phyloP scores from a whole-genome alignment of 768 basidiomycete species.

The Clavulina sp. region DNA sequence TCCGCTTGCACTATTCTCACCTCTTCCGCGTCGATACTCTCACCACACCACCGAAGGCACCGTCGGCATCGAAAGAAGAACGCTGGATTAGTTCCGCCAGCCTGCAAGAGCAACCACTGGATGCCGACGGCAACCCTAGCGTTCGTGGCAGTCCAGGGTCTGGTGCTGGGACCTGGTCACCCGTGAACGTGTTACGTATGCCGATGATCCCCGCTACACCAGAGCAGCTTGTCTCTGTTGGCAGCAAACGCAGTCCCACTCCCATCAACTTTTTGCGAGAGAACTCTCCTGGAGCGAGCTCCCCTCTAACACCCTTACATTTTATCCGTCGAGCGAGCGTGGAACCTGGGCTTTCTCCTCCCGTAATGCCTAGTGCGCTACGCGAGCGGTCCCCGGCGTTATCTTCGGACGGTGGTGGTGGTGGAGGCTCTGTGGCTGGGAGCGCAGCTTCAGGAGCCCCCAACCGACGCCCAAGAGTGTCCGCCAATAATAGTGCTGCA shows the following conservation, averaged over 20 bases:
- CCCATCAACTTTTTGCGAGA: constrained; percentile 31
- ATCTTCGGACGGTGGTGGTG: no score
- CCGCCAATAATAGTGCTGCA: no score
- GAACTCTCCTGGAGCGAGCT: constrained; percentile 22
- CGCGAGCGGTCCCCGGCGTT: no score
- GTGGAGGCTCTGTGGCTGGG: no score
- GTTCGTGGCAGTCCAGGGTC: constrained; percentile 1
- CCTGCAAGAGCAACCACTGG: constrained; percentile 33
- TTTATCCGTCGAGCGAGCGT: constrained; percentile 64
- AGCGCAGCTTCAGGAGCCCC: no score
- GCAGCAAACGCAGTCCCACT: constrained; percentile 31
- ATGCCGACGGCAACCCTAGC: no score
- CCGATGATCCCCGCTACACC: constrained; percentile 40
- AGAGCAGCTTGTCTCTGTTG: constrained; percentile 35
- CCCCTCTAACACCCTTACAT: constrained; percentile 64
- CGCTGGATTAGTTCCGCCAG: constrained; percentile 74
- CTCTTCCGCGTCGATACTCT: constrained; percentile 49
- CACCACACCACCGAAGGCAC: constrained; percentile 32
- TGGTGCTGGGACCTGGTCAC: neutral
- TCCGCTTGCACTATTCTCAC: constrained; percentile 72
- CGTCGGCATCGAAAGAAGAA: constrained; percentile 37
- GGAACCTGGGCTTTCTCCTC: no score
- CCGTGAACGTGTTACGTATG: constrained; percentile 21
- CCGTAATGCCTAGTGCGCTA: no score
- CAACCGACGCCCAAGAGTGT: no score